Conservation (phyloP, 2,329 filamentous ascomycete species). For the Xylariaceae sp. region DNA sequence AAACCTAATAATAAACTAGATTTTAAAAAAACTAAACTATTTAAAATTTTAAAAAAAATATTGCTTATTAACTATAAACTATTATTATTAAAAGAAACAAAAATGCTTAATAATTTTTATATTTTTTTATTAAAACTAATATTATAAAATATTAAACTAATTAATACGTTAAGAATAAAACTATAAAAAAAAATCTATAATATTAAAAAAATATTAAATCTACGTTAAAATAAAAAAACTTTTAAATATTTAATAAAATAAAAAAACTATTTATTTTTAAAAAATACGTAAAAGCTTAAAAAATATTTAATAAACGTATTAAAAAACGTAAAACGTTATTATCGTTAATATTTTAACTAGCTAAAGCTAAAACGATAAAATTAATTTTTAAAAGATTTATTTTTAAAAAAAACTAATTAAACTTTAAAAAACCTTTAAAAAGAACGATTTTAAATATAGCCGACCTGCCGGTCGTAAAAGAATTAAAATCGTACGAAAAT, state of each 20-base stretch:
- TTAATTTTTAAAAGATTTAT: not conserved
- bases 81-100: not conserved
- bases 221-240: conserved; percentile 1
- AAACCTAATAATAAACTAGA: conserved; percentile 1
- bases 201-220: not conserved
- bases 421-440: not conserved
- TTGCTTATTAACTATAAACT: conserved; percentile 6
- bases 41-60: conserved; percentile 2
- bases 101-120: conserved; percentile 2
- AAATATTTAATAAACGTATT: not conserved
- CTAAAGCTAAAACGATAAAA: not conserved
- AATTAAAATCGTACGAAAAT: not conserved
- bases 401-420: not conserved
- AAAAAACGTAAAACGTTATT: not conserved
- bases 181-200: not conserved
- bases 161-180: not conserved
- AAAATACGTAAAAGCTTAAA: conserved; percentile 2
- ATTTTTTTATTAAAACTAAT: conserved; percentile 7
- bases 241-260: conserved; percentile 2
- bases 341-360: not conserved
- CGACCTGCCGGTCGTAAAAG: not conserved
- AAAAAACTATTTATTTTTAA: not conserved
- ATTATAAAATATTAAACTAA: not conserved
- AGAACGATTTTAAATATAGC: not conserved
- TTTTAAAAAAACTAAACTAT: conserved; percentile 4